Conservation (phyloP, 2,329 filamentous ascomycete species). For the Beauveria bassiana region DNA sequence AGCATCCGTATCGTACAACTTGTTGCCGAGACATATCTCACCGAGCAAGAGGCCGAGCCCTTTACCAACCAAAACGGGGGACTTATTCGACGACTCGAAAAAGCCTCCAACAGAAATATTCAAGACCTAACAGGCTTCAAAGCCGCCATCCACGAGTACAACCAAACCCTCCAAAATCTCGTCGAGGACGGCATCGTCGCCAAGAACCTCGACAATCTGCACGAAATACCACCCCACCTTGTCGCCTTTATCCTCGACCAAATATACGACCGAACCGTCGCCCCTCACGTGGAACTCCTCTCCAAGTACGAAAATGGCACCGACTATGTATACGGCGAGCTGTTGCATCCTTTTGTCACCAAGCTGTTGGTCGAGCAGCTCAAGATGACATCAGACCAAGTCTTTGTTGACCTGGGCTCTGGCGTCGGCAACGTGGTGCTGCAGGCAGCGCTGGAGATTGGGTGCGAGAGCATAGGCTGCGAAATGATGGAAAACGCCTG, state of each 20-base stretch:
- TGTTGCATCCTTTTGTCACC: constrained; percentile 76
- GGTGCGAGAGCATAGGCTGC: constrained; percentile 92
- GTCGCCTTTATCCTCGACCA: constrained; percentile 78
- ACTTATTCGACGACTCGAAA: constrained; percentile 68
- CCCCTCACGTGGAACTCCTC: constrained; percentile 76
- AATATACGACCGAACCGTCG: constrained; percentile 87
- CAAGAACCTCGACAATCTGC: constrained; percentile 60
- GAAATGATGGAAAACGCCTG: constrained; percentile 93
- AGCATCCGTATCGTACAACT: constrained; percentile 63
- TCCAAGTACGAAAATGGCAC: constrained; percentile 82
- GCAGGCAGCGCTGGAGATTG: constrained; percentile 86
- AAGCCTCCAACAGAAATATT: constrained; percentile 61
- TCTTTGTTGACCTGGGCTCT: constrained; percentile 92
- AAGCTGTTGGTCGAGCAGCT: constrained; percentile 72
- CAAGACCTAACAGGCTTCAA: constrained; percentile 61
- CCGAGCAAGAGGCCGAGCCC: constrained; percentile 55
- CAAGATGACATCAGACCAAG: constrained; percentile 69
- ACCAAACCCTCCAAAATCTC: constrained; percentile 57
- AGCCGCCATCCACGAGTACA: constrained; percentile 68
- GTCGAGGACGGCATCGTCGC: constrained; percentile 64
- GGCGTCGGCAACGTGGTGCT: constrained; percentile 94
- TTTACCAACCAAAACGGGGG: constrained; percentile 68
- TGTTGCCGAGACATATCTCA: constrained; percentile 70
- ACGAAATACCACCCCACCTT: constrained; percentile 62
- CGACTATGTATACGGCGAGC: constrained; percentile 91